phyloP scores from a whole-genome alignment of 345 rosid genomes.

The Sonneratia alba region DNA sequence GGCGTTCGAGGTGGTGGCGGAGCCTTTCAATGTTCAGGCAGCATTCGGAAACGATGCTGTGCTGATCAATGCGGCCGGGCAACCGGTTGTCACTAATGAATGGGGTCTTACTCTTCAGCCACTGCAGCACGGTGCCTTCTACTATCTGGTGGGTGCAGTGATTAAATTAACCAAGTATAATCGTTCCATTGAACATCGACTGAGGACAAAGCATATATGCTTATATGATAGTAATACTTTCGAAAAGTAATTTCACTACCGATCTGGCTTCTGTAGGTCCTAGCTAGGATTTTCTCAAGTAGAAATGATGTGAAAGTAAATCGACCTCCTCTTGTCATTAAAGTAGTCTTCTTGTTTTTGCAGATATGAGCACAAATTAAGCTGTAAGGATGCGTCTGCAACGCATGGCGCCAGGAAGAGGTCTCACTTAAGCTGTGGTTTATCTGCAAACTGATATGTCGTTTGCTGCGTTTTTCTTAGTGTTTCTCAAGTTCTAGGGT shows the following conservation, averaged over 20 bases:
- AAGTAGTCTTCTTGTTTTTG: background rate
- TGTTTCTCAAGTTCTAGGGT: background rate
- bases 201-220: too few relatives aligned
- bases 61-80: conserved; percentile 66
- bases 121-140: conserved; percentile 78
- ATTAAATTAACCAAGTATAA: background rate
- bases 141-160: conserved; percentile 42
- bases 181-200: too few relatives aligned
- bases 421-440: background rate
- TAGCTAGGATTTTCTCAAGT: too few relatives aligned
- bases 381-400: background rate
- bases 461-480: background rate
- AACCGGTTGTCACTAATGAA: conserved; percentile 67
- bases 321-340: too few relatives aligned
- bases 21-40: conserved; percentile 74
- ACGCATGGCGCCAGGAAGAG: background rate
- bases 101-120: conserved; percentile 74
- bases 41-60: conserved; percentile 81
- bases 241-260: too few relatives aligned
- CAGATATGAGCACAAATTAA: background rate
- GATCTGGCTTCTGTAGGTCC: too few relatives aligned
- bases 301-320: too few relatives aligned
- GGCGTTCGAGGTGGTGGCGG: conserved; percentile 57
- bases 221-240: too few relatives aligned
- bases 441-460: background rate